Percentiles rank a stretch among this genome's conserved stretches.
Conservation (phyloP, 495 filamentous ascomycete species). For the Aspergillus asperescens region DNA sequence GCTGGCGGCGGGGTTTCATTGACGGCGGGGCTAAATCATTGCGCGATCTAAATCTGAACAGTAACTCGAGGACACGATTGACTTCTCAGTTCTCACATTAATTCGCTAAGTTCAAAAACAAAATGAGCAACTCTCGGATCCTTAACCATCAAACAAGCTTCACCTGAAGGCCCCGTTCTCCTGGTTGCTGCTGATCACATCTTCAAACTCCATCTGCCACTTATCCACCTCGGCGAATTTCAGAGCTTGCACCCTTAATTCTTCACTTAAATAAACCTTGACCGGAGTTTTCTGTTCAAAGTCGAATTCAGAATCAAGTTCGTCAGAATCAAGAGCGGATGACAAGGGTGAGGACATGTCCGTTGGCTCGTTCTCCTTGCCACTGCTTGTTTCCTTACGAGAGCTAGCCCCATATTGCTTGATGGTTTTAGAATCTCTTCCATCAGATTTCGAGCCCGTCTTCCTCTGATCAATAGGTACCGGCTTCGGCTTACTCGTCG, state of each 20-base stretch:
- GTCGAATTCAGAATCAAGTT: constrained; percentile 25
- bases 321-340: constrained; percentile 34
- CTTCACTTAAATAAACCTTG: constrained; percentile 29
- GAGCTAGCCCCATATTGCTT: constrained; percentile 8
- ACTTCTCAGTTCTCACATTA: no score
- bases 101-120: not conserved
- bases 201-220: constrained; percentile 72
- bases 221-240: constrained; percentile 67
- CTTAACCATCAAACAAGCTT: not conserved
- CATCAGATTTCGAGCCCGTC: constrained; percentile 6
- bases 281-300: constrained; percentile 11
- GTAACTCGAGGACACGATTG: no score
- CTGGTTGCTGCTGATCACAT: constrained; percentile 35
- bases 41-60: not conserved
- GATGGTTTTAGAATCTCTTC: not conserved
- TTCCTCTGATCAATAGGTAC: constrained; percentile 9
- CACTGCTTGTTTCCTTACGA: not conserved
- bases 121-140: not conserved
- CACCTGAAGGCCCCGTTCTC: constrained; percentile 19
- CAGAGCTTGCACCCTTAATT: constrained; percentile 32
- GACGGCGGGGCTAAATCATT: constrained; percentile 8
- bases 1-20: constrained; percentile 4
- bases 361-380: constrained; percentile 30
- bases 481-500: constrained; percentile 17
- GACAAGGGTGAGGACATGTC: constrained; percentile 36